Evolutionary conservation across 148 eudicot genomes (phyloP).

Genomic region (Polygonum maritimum): DNA sequence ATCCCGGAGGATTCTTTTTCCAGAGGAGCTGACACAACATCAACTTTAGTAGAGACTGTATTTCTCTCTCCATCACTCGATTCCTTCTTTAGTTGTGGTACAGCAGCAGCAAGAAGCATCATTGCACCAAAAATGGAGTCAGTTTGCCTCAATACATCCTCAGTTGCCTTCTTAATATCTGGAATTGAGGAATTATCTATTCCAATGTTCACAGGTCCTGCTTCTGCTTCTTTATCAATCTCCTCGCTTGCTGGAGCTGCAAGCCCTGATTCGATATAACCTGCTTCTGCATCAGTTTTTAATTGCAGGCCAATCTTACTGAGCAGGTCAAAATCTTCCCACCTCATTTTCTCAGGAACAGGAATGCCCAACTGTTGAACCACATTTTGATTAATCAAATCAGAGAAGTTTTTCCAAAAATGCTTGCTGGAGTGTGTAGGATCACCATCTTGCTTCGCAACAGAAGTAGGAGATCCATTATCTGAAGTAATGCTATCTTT

Average conservation of each 20-base stretch:
- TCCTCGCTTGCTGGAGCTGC: constrained; percentile 49
- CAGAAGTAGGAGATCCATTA: constrained; percentile 8
- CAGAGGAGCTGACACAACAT: constrained; percentile 18
- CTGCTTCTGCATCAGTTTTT: constrained; percentile 57
- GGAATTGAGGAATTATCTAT: constrained; percentile 51
- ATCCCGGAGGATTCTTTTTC: constrained; percentile 22
- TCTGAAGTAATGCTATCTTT: not conserved
- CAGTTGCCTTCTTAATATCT: constrained; percentile 77
- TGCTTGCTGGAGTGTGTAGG: constrained; percentile 41
- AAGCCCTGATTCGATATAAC: constrained; percentile 87
- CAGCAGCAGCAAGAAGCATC: constrained; percentile 76
- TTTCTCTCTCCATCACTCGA: constrained; percentile 23
- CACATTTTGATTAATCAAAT: constrained; percentile 55
- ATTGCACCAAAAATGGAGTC: constrained; percentile 80
- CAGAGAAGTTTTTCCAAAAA: constrained; percentile 74
- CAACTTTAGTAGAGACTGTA: constrained; percentile 26
- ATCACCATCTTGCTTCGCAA: constrained; percentile 15
- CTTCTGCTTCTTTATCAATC: constrained; percentile 19
- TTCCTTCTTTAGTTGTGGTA: constrained; percentile 49
- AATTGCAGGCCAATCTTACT: constrained; percentile 60
- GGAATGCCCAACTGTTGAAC: constrained; percentile 71
- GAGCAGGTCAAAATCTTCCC: constrained; percentile 82
- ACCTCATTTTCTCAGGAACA: constrained; percentile 64
- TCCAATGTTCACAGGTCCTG: constrained; percentile 18
- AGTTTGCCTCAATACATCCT: constrained; percentile 75